These are phyloP conservation scores for Claviceps fusiformis DNA, from an alignment of 2,329 filamentous ascomycete genomes.

Conservation along the genomic window DNA sequence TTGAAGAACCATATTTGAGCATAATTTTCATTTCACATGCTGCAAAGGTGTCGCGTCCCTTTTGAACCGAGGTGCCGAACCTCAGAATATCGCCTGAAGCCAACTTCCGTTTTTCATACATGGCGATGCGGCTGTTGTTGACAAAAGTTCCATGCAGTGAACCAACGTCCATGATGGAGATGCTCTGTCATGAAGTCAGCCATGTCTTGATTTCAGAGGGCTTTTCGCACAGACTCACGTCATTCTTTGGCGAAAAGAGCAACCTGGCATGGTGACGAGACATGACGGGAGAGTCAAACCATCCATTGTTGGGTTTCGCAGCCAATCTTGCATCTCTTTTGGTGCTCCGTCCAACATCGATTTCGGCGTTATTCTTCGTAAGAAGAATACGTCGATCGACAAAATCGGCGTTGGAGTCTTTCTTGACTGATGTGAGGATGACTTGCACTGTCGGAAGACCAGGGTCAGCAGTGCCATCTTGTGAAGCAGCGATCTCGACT, in stretches of 20 bases:
- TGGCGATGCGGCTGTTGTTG: slow-evolving; percentile 19
- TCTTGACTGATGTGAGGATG: slow-evolving; percentile 14
- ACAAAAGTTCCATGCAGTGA: slow-evolving; percentile 42
- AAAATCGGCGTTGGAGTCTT: slow-evolving; percentile 10
- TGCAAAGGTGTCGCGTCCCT: slow-evolving; percentile 20
- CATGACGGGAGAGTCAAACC: slow-evolving; percentile 60
- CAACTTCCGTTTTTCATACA: slow-evolving; percentile 9
- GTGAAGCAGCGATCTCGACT: background rate
- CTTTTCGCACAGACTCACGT: slow-evolving; percentile 21
- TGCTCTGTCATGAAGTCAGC: slow-evolving; percentile 21
- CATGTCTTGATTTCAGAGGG: background rate
- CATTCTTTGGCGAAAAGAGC: slow-evolving; percentile 25
- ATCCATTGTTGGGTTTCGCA: slow-evolving; percentile 41
- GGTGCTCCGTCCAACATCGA: slow-evolving; percentile 31
- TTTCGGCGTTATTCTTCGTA: slow-evolving; percentile 14
- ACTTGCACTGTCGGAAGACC: slow-evolving; percentile 16
- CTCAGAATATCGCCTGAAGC: slow-evolving; percentile 18
- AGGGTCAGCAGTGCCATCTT: background rate
- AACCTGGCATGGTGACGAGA: slow-evolving; percentile 53
- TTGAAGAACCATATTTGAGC: slow-evolving; percentile 15
- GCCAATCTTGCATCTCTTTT: slow-evolving; percentile 21
- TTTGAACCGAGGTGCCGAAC: slow-evolving; percentile 24
- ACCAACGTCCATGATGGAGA: slow-evolving; percentile 31
- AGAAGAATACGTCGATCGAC: slow-evolving; percentile 19
- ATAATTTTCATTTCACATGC: slow-evolving; percentile 24